These are phyloP conservation scores for Fraxinus ornus DNA, from an alignment of 305 asterid genomes.

Conservation along the genomic window DNA sequence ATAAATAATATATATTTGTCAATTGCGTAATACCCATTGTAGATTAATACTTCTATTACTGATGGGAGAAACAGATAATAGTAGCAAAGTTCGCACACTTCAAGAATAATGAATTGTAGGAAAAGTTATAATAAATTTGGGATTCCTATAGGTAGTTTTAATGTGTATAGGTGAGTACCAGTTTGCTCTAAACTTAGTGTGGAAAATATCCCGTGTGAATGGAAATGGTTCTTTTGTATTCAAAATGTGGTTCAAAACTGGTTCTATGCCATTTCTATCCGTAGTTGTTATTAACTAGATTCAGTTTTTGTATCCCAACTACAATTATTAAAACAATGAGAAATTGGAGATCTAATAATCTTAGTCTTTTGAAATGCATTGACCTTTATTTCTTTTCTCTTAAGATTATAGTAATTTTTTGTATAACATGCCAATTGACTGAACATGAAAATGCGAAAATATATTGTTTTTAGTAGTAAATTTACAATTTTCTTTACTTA, in stretches of 20 bases:
- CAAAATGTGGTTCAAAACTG: not conserved
- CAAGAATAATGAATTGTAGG: not conserved
- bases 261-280: not conserved
- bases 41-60: not conserved
- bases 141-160: not conserved
- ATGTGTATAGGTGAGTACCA: not conserved
- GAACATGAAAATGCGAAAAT: not conserved
- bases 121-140: not conserved
- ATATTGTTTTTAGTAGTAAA: not conserved
- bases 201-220: not conserved
- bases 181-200: not conserved
- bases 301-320: slow-evolving; percentile 7
- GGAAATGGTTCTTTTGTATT: not conserved
- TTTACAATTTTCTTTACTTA: not conserved
- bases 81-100: not conserved
- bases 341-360: slow-evolving; percentile 3
- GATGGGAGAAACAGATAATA: slow-evolving; percentile 12
- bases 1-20: slow-evolving; percentile 6
- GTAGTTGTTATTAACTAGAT: not conserved
- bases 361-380: not conserved
- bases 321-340: not conserved
- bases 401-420: not conserved
- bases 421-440: not conserved
- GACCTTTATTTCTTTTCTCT: not conserved
- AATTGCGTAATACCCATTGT: not conserved